phyloP scores from a whole-genome alignment of 2,329 filamentous ascomycete genomes.

The Pseudomassariella vexata region DNA sequence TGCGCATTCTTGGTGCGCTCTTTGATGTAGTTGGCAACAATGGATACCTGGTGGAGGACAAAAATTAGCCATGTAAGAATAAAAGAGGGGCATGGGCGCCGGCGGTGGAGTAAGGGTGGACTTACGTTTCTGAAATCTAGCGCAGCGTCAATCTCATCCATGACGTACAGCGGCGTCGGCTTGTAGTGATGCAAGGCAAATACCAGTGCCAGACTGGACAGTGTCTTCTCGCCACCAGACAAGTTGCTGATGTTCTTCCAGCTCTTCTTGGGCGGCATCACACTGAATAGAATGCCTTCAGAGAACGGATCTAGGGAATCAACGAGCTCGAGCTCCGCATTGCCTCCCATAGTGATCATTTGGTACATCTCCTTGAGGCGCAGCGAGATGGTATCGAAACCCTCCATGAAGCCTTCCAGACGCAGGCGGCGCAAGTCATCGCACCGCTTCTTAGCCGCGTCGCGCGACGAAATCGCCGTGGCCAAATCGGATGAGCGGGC shows the following conservation, averaged over 20 bases:
- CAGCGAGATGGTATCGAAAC: constrained; percentile 88
- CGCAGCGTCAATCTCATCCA: constrained; percentile 99
- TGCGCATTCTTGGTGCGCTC: constrained; percentile 98
- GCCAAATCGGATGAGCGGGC: constrained; percentile 79
- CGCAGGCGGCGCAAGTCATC: constrained; percentile 87
- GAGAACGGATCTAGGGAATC: constrained; percentile 95
- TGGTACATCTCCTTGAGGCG: constrained; percentile 99
- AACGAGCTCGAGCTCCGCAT: constrained; percentile 93
- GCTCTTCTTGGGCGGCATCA: constrained; percentile 99
- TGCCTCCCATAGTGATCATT: constrained; percentile 99
- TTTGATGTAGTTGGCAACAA: constrained; percentile 98
- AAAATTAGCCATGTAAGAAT: too few relatives aligned
- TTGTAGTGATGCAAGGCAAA: constrained; percentile 98
- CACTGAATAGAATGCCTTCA: constrained; percentile 92
- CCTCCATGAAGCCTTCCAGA: constrained; percentile 96
- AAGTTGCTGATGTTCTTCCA: constrained; percentile 99
- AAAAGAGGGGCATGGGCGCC: constrained; percentile 2
- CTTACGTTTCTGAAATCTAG: constrained; percentile 96
- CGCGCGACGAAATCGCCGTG: constrained; percentile 69
- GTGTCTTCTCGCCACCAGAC: constrained; percentile 93
- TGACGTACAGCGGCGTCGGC: constrained; percentile 94
- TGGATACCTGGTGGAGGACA: constrained; percentile 94
- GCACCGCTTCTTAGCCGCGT: constrained; percentile 83
- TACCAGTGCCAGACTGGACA: constrained; percentile 89
- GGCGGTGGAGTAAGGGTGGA: constrained; percentile 23